A percentile compares a stretch with the other conserved stretches of the same genome.
These are phyloP conservation scores for Moesziomyces sp. DNA, from an alignment of 1,284 basidiomycete species.

Conservation along the genomic window DNA sequence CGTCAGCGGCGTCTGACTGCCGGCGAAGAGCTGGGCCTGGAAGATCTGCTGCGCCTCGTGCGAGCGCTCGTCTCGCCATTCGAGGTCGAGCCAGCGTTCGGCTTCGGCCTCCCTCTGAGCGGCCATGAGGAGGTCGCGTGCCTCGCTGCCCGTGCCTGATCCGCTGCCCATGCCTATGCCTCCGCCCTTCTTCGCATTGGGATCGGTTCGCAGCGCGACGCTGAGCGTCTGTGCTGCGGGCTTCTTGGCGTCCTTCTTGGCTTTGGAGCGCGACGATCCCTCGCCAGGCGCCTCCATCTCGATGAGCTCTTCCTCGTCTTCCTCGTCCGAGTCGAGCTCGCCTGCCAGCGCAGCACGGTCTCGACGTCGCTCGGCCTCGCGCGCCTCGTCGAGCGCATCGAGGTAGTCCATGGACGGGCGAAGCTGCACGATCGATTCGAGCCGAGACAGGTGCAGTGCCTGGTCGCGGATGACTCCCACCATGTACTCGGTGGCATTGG, in stretches of 20 bases:
- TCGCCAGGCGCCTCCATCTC: constrained; percentile 44
- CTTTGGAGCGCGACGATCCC: constrained; percentile 33
- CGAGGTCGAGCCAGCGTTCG: constrained; percentile 65
- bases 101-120: constrained; percentile 62
- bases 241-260: constrained; percentile 46
- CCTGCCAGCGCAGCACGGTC: constrained; percentile 50
- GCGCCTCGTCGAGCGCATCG: constrained; percentile 58
- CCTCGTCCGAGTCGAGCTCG: constrained; percentile 51
- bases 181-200: constrained; percentile 25
- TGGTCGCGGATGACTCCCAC: constrained; percentile 61
- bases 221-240: constrained; percentile 53
- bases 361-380: constrained; percentile 51
- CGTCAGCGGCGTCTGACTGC: constrained; percentile 35
- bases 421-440: constrained; percentile 60
- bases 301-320: constrained; percentile 49
- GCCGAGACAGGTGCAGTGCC: constrained; percentile 62
- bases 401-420: constrained; percentile 67
- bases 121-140: constrained; percentile 52
- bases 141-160: constrained; percentile 28
- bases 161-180: constrained; percentile 34
- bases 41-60: constrained; percentile 44
- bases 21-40: constrained; percentile 53
- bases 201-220: constrained; percentile 55
- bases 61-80: constrained; percentile 54
- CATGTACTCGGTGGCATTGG: constrained; percentile 63